Evolutionary conservation across 2,329 filamentous ascomycete species (phyloP).

Genomic region (Didymella pinodella): DNA sequence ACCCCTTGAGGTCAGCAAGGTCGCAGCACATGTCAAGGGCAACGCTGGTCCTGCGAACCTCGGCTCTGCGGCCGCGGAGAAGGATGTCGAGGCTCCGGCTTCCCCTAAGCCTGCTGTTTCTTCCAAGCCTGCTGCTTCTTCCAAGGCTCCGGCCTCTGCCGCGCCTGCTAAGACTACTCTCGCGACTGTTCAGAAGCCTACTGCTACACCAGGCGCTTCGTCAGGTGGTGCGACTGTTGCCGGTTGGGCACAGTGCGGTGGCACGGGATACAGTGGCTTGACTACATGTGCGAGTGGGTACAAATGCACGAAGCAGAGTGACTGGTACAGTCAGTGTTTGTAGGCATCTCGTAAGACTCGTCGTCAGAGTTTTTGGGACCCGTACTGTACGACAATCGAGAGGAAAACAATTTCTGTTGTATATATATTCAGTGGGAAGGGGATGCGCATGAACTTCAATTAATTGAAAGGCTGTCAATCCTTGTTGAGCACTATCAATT

Average conservation of each 20-base stretch:
- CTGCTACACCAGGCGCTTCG: constrained; percentile 19
- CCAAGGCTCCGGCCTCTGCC: constrained; percentile 7
- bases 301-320: constrained; percentile 52
- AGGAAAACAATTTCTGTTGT: too few species aligned
- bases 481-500: too few species aligned
- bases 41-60: constrained; percentile 28
- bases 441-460: too few species aligned
- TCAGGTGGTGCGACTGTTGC: constrained; percentile 29
- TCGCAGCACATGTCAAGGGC: constrained; percentile 32
- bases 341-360: not conserved
- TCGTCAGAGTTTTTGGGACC: too few species aligned
- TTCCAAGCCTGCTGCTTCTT: constrained; percentile 1
- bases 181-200: constrained; percentile 31
- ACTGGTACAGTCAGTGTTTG: constrained; percentile 58
- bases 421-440: too few species aligned
- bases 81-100: not conserved
- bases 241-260: constrained; percentile 57
- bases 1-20: constrained; percentile 25
- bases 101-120: not conserved
- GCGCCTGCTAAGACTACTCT: constrained; percentile 30
- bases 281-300: constrained; percentile 50
- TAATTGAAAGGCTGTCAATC: too few species aligned
- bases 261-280: constrained; percentile 51
- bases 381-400: too few species aligned
- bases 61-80: constrained; percentile 13